Evolutionary conservation across 2,329 filamentous ascomycete genomes (phyloP).

Genomic region (Acrodontium crateriforme): DNA sequence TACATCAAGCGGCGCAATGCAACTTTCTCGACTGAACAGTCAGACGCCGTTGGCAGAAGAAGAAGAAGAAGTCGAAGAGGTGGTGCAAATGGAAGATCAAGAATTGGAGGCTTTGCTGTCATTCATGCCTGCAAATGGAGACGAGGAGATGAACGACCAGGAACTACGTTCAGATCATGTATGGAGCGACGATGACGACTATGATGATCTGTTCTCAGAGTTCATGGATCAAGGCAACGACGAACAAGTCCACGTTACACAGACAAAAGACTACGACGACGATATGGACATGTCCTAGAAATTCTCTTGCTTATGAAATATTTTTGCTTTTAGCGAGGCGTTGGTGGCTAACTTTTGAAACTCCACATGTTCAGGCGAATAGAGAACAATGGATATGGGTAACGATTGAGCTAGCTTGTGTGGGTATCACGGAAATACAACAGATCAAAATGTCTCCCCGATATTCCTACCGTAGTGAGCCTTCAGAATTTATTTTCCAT

Average conservation of each 20-base stretch:
- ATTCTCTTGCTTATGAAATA: not conserved
- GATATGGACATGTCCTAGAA: slow-evolving; percentile 2
- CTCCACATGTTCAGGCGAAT: too few relatives aligned
- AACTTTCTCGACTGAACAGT: slow-evolving; percentile 4
- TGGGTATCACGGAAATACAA: too few relatives aligned
- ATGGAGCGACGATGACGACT: slow-evolving; percentile 47
- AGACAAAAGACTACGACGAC: slow-evolving; percentile 14
- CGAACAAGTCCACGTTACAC: slow-evolving; percentile 7
- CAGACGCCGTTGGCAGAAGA: slow-evolving; percentile 10
- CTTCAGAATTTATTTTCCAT: too few relatives aligned
- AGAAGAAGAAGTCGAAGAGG: slow-evolving; percentile 25
- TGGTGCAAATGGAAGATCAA: slow-evolving; percentile 29
- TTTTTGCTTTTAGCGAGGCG: slow-evolving; percentile 14
- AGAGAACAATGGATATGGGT: too few relatives aligned
- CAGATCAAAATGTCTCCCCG: too few relatives aligned
- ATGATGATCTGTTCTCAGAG: slow-evolving; percentile 52
- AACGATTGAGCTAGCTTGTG: too few relatives aligned
- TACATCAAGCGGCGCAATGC: slow-evolving; percentile 5
- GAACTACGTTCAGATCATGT: slow-evolving; percentile 12
- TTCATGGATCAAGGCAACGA: slow-evolving; percentile 31
- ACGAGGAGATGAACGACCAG: slow-evolving; percentile 13
- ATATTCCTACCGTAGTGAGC: too few relatives aligned
- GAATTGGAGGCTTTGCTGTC: slow-evolving; percentile 33
- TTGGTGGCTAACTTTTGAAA: slow-evolving; percentile 6
- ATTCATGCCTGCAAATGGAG: slow-evolving; percentile 23